Conservation (phyloP, 441 rosid species). For the Mallotus repandus region DNA sequence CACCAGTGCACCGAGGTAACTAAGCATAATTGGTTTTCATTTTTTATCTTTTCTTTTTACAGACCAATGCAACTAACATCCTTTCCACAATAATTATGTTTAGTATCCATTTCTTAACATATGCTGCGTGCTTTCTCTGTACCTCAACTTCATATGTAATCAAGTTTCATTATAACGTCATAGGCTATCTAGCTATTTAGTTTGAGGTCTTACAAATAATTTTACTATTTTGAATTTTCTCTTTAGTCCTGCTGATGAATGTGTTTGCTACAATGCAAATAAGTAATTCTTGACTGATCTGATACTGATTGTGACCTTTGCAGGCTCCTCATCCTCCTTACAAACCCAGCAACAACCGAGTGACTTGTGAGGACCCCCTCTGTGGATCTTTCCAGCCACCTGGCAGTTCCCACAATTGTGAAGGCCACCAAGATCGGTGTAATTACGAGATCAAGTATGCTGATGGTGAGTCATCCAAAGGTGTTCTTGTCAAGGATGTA, state of each 20-base stretch:
- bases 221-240: background rate
- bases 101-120: background rate
- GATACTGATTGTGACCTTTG: conserved; percentile 6
- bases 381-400: conserved; percentile 63
- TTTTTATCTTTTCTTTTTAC: background rate
- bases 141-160: no score
- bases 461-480: conserved; percentile 87
- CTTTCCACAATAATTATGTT: background rate
- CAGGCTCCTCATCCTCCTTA: conserved; percentile 91
- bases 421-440: conserved; percentile 51
- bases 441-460: conserved; percentile 85
- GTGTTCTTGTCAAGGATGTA: conserved; percentile 73
- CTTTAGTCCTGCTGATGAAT: no score
- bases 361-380: conserved; percentile 63
- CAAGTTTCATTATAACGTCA: background rate
- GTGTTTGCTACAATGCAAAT: no score
- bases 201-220: background rate
- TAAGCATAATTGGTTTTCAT: background rate
- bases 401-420: conserved; percentile 42
- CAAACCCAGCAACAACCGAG: conserved; percentile 65
- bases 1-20: conserved; percentile 62
- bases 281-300: background rate
- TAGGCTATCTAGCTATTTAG: background rate
- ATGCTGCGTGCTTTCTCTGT: background rate
- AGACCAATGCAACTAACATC: conserved; percentile 10